These are phyloP conservation scores for Tylopilus sp. DNA, from an alignment of 1,284 basidiomycete species.

Conservation along the genomic window DNA sequence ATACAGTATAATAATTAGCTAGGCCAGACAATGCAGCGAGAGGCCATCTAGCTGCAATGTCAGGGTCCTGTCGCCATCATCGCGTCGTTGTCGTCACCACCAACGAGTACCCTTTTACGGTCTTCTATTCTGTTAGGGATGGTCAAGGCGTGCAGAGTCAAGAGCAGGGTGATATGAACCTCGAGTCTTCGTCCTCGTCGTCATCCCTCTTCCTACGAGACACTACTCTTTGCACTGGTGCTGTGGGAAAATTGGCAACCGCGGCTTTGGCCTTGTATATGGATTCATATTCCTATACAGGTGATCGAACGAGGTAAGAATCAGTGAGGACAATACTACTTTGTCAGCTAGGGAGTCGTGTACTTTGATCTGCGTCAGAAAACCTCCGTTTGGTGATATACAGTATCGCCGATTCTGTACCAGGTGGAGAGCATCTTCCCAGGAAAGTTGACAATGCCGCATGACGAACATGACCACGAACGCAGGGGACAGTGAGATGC, in stretches of 20 bases:
- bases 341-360: slow-evolving; percentile 14
- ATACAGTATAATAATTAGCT: slow-evolving; percentile 30
- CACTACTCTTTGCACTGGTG: slow-evolving; percentile 39
- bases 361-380: slow-evolving; percentile 84
- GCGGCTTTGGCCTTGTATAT: slow-evolving; percentile 78
- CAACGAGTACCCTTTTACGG: slow-evolving; percentile 46
- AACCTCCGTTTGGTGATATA: slow-evolving; percentile 84
- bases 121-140: slow-evolving; percentile 43
- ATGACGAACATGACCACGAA: slow-evolving; percentile 93
- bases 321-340: slow-evolving; percentile 1
- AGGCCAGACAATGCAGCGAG: slow-evolving; percentile 1
- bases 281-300: slow-evolving; percentile 77
- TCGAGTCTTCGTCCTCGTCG: slow-evolving; percentile 61
- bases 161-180: slow-evolving; percentile 33
- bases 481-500: slow-evolving; percentile 82
- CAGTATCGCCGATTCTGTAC: slow-evolving; percentile 90
- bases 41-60: slow-evolving; percentile 3
- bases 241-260: slow-evolving; percentile 52
- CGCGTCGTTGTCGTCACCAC: slow-evolving; percentile 36
- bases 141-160: neutral
- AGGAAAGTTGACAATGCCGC: slow-evolving; percentile 74
- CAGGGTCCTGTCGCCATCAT: slow-evolving; percentile 33
- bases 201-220: slow-evolving; percentile 60
- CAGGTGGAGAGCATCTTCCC: slow-evolving; percentile 80
- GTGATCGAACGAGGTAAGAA: slow-evolving; percentile 1